Evolutionary conservation across 1,139 yeast genomes (phyloP).

Genomic region (Taphrina flavorubra): DNA sequence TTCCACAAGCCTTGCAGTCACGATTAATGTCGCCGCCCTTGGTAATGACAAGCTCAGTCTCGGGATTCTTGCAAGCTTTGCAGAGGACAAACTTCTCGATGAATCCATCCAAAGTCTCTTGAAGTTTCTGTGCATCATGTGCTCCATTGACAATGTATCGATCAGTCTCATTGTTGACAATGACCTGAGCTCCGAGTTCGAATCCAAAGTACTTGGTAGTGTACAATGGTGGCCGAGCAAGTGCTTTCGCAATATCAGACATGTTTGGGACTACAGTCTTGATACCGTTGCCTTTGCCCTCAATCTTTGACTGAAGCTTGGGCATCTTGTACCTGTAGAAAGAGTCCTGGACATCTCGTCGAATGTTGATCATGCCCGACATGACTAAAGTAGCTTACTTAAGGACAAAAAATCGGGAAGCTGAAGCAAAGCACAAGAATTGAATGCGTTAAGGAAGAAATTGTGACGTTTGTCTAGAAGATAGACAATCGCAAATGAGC

Average conservation of each 20-base stretch:
- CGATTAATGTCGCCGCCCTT: slow-evolving; percentile 77
- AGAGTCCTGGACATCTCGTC: slow-evolving; percentile 97
- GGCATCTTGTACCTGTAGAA: slow-evolving; percentile 99
- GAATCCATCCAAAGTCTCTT: slow-evolving; percentile 92
- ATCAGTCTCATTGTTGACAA: slow-evolving; percentile 77
- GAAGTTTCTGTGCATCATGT: slow-evolving; percentile 87
- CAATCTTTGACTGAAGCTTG: slow-evolving; percentile 92
- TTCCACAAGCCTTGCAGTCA: slow-evolving; percentile 99
- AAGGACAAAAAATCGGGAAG: background rate
- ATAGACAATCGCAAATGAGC: background rate
- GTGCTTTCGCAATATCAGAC: slow-evolving; percentile 90
- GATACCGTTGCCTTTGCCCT: slow-evolving; percentile 99
- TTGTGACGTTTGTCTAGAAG: slow-evolving; percentile 1
- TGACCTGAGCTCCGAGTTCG: slow-evolving; percentile 96
- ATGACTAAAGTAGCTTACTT: slow-evolving; percentile 52
- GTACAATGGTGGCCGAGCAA: slow-evolving; percentile 86
- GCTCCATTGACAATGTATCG: slow-evolving; percentile 93
- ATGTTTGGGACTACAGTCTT: slow-evolving; percentile 92
- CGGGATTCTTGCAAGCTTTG: slow-evolving; percentile 96
- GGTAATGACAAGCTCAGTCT: slow-evolving; percentile 79
- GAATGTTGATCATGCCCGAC: slow-evolving; percentile 83
- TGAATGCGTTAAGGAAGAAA: background rate
- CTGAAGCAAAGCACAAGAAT: slow-evolving; percentile 1
- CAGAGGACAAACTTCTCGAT: slow-evolving; percentile 91
- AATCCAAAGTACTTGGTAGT: slow-evolving; percentile 93